phyloP scores from a whole-genome alignment of 208 protist genomes.

The Trypanosoma lewisi region DNA sequence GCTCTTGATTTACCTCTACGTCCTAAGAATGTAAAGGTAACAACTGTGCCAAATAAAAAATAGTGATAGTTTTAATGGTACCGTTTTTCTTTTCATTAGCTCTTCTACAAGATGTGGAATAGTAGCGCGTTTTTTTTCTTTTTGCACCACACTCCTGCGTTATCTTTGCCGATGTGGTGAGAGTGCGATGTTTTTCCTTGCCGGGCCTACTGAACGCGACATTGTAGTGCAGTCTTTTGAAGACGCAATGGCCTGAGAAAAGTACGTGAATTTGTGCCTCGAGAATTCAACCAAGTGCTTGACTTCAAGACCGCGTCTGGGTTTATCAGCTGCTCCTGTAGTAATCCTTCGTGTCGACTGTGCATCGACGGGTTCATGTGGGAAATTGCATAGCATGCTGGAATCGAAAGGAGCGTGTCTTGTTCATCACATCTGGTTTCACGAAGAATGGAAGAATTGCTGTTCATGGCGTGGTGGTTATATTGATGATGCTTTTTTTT shows the following conservation, averaged over 20 bases:
- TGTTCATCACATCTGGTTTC: conserved; percentile 61
- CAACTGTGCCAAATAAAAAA: conserved; percentile 12
- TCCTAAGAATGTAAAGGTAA: not conserved
- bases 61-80: conserved; percentile 38
- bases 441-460: conserved; percentile 43
- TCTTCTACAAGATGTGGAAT: conserved; percentile 45
- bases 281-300: conserved; percentile 41
- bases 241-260: conserved; percentile 33
- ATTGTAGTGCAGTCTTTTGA: conserved; percentile 35
- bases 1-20: conserved; percentile 3
- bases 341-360: conserved; percentile 59
- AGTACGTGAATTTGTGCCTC: conserved; percentile 34
- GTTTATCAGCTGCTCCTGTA: conserved; percentile 50
- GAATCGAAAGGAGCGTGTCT: conserved; percentile 35
- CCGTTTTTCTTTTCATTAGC: conserved; percentile 63
- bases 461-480: conserved; percentile 20
- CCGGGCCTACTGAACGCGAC: conserved; percentile 26
- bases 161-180: conserved; percentile 69
- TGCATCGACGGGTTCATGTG: conserved; percentile 30
- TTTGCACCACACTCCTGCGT: conserved; percentile 59
- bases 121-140: conserved; percentile 70
- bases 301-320: conserved; percentile 45
- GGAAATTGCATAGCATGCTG: conserved; percentile 37
- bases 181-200: conserved; percentile 54
- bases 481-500: conserved; percentile 55